These are phyloP conservation scores for Annulohypoxylon nitens DNA, from an alignment of 495 filamentous ascomycete genomes.

Conservation along the genomic window DNA sequence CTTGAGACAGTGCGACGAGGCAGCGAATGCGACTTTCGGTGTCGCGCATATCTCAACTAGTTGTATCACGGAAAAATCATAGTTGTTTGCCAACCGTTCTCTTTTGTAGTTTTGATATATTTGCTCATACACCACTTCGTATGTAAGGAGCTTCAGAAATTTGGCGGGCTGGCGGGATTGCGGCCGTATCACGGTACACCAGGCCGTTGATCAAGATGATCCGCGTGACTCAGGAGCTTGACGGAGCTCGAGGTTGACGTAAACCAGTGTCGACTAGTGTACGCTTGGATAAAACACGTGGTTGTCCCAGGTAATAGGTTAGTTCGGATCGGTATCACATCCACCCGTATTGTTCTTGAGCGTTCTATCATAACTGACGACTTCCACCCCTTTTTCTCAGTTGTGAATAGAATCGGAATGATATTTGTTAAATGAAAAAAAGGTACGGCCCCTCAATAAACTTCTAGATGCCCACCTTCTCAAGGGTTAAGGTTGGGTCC, in stretches of 20 bases:
- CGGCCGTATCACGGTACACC: neutral
- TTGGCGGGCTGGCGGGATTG: neutral
- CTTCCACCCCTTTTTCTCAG: neutral
- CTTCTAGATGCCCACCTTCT: neutral
- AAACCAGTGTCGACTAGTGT: neutral
- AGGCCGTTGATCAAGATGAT: constrained; percentile 5
- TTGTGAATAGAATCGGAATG: neutral
- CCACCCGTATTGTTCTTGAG: constrained; percentile 7
- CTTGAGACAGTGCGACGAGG: no score
- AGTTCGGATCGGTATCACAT: constrained; percentile 2
- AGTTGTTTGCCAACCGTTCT: neutral
- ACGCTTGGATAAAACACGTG: neutral
- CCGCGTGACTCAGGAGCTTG: neutral
- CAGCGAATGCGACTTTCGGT: neutral
- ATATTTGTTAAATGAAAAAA: neutral
- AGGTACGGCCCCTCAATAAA: constrained; percentile 1
- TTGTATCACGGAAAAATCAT: neutral
- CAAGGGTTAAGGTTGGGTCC: constrained; percentile 2
- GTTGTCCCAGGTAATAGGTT: neutral
- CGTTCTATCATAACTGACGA: neutral
- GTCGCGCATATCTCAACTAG: neutral
- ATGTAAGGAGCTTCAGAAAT: neutral
- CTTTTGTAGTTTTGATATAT: neutral
- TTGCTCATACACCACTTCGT: no score
- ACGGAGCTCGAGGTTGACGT: neutral